phyloP scores from a whole-genome alignment of 257 asterid species.

The Misopates orontium region DNA sequence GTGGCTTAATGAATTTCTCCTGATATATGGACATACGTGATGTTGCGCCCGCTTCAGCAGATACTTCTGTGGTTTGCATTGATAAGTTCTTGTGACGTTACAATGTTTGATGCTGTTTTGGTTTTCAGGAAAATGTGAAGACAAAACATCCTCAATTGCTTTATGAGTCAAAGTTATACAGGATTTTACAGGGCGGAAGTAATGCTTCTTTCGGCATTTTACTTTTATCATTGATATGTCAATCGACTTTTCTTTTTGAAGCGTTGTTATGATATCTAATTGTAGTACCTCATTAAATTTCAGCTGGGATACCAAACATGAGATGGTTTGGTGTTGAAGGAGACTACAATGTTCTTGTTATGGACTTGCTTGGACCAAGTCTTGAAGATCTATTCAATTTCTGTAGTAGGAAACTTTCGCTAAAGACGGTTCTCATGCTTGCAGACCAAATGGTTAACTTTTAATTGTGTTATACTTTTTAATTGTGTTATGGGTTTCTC shows the following conservation, averaged over 20 bases:
- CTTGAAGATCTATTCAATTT: conserved; percentile 71
- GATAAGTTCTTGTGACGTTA: neutral
- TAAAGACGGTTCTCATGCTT: conserved; percentile 78
- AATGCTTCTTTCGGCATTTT: conserved; percentile 24
- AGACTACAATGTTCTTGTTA: conserved; percentile 65
- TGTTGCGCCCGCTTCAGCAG: no score
- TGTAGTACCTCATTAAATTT: conserved; percentile 16
- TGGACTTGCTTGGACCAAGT: conserved; percentile 79
- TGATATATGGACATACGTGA: neutral
- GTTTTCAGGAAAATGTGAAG: conserved; percentile 61
- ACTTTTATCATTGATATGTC: conserved; percentile 26
- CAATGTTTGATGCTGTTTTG: neutral
- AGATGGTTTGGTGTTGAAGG: conserved; percentile 78
- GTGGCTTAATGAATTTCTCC: neutral
- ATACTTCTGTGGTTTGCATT: neutral
- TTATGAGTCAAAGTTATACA: conserved; percentile 66
- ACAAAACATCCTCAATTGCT: conserved; percentile 70
- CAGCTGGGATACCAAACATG: conserved; percentile 65
- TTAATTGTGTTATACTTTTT: neutral
- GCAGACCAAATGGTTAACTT: conserved; percentile 70
- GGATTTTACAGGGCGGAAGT: conserved; percentile 73
- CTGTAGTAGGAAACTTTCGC: conserved; percentile 66
- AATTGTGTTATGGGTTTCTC: neutral
- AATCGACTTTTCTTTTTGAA: neutral
- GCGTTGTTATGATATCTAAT: neutral